Base-by-base conservation (phyloP, 2,329 filamentous ascomycete genomes). In the Dactylonectria macrodidyma region DNA sequence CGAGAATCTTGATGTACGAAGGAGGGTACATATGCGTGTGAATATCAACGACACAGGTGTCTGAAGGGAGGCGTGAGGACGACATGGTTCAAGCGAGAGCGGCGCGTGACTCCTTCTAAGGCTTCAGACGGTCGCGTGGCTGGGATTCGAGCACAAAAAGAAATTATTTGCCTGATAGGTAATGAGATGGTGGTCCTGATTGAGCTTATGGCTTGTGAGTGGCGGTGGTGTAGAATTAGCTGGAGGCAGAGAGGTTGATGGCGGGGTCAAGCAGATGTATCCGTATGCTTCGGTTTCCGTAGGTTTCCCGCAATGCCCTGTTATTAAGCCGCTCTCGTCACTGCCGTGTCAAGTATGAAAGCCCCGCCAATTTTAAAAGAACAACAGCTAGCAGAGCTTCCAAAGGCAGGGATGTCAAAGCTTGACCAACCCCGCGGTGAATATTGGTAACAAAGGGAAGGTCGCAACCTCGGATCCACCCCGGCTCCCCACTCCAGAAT, bases 11-110 rank as follows among this genome's bases (percentile, higher is more conserved):
- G 75, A 92, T 85, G 75, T 92, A 92, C 26, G 85, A 86, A 4
- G 89, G 89, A 16, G 90, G 89, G 78, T 92, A 92, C 86, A 92
- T 90, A 80, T 92, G 90, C 2, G 90, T 92, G 84, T 92, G 90
- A 77, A 92, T 86, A 80, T 92, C 90, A 64, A 92, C 90, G 59
- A 91, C 83, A 46, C 80, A 74, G 58, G 76, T 77, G 51, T 79
- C 70, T 51, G 78, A 71, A 19, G 80, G 77, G 12, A 76, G 76
- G 48, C 79, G 69, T 52, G 78, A 71, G 22, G 80, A 77, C 16
- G 77, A 72, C 83, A 84, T 84, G 61, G 54, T 55, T 19, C 51
- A 30, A 30, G 47, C 12, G 51, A 41, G 36, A 33, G 55, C 12
- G 50, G 61, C 34, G 24, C 14, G 34, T 57, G 55, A 59, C 14